Conservation (phyloP, 225 moss, liverwort and hornwort species). For the Sphagnum tenellum region DNA sequence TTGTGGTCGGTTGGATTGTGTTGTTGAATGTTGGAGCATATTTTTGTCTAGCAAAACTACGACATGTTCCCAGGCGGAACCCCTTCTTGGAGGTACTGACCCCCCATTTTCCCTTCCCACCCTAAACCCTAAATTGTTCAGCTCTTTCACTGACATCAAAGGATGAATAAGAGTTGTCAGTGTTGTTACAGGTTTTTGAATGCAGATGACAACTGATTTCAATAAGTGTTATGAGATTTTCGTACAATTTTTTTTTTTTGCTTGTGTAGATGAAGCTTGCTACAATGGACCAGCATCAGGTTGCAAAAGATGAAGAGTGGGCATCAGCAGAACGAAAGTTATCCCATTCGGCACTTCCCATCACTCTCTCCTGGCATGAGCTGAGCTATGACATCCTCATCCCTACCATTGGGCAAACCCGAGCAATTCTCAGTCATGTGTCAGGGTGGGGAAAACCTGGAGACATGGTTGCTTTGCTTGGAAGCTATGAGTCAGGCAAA, state of each 20-base stretch:
- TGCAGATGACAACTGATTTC: constrained; percentile 26
- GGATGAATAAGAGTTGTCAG: too few species aligned
- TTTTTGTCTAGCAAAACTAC: constrained; percentile 41
- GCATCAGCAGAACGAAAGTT: constrained; percentile 31
- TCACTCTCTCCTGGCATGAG: constrained; percentile 96
- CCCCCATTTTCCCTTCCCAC: constrained; percentile 10
- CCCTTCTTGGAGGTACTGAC: background rate
- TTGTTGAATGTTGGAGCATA: constrained; percentile 58
- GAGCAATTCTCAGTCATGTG: constrained; percentile 49
- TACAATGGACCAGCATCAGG: constrained; percentile 22
- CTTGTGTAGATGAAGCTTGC: constrained; percentile 21
- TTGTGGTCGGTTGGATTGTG: constrained; percentile 68
- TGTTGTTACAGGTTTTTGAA: background rate
- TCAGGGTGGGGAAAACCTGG: constrained; percentile 96
- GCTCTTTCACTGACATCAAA: too few species aligned
- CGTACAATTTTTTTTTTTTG: too few species aligned
- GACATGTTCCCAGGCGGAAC: constrained; percentile 28
- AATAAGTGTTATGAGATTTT: too few species aligned
- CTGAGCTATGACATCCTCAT: constrained; percentile 70
- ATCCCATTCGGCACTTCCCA: constrained; percentile 41
- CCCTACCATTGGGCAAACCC: constrained; percentile 41
- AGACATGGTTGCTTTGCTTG: constrained; percentile 73
- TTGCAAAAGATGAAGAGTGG: constrained; percentile 36
- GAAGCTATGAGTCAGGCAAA: constrained; percentile 64
- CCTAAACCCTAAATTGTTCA: too few species aligned